These are phyloP conservation scores for Myriosclerotinia curreyana DNA, from an alignment of 2,329 filamentous ascomycete species.

Conservation along the genomic window DNA sequence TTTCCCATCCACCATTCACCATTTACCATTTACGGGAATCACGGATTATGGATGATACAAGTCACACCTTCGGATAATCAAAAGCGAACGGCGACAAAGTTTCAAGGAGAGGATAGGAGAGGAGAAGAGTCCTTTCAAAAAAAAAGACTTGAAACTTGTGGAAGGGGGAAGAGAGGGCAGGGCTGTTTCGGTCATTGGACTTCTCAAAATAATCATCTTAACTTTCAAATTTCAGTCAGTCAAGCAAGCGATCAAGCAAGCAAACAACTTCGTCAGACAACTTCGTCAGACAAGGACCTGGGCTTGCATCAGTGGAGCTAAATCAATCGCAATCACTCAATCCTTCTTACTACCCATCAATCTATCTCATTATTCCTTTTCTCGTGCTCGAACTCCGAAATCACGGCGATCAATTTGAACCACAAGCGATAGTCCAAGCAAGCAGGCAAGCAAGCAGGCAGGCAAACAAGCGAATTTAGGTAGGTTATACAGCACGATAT, in stretches of 20 bases:
- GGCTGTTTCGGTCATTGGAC: slow-evolving; percentile 1
- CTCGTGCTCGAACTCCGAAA: slow-evolving; percentile 10
- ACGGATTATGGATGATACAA: not conserved
- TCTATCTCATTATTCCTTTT: slow-evolving; percentile 12
- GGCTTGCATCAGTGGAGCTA: slow-evolving; percentile 4
- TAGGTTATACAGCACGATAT: slow-evolving; percentile 18
- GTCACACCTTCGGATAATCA: slow-evolving; percentile 8
- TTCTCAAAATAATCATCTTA: slow-evolving; percentile 11
- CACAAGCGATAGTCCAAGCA: not conserved
- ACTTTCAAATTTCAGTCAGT: not conserved
- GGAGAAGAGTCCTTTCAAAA: slow-evolving; percentile 1
- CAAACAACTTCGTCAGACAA: slow-evolving; percentile 9
- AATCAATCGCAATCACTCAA: slow-evolving; percentile 19
- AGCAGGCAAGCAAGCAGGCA: too few species aligned
- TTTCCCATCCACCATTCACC: too few species aligned
- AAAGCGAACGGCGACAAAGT: not conserved
- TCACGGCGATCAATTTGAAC: slow-evolving; percentile 16
- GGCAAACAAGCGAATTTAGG: not conserved
- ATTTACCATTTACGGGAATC: not conserved
- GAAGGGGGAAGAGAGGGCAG: not conserved
- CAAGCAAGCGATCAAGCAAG: not conserved
- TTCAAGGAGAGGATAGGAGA: not conserved
- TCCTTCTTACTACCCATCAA: slow-evolving; percentile 9
- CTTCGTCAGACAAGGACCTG: slow-evolving; percentile 9
- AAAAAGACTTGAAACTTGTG: not conserved